Base-by-base conservation (phyloP, 1,284 basidiomycete genomes). In the Heterobasidion occidentale region DNA sequence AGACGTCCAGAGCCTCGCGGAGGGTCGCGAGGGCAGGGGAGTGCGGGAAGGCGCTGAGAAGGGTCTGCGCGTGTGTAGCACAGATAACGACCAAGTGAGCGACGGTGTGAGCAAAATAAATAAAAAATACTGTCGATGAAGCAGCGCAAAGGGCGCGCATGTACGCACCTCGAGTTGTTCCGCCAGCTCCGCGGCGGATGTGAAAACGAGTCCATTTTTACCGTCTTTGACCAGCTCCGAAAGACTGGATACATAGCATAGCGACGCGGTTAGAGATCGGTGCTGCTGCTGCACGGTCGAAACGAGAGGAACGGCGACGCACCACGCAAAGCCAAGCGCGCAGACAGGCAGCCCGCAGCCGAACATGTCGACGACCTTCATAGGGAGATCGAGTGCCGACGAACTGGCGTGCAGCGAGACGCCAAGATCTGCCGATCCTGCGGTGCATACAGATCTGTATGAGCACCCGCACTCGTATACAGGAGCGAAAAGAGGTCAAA, bases 311-410 rank as follows among this genome's bases (percentile, higher is more conserved):
- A n/a, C 50, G 15, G 20, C 14, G 19, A 62, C 83, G 36, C 61
- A 93, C 92, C 90, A 97, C 44, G 78, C 74, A 67, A 98, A 99
- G 47, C 87, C 78, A 8, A 94, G 77, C 0, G 97, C 95, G 60
- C 95, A 90, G 4, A 98, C 97, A 0, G 95, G 95, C 53, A 98
- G 74, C 2, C 86, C 88, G 63, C 94, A 98, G 0, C 97, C 97
- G 71, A 99, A 97, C 97, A 99, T 98, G 70, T 99, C 97, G 2
- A 99, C 95, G 9, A 99, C 88, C 71, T 99, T 99, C 97, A 99
- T 99, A 1, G 97, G 97, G 54, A 99, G 75, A 70, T 99, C 97
- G 49, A 96, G 73, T 0, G 84, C 90, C 0, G 92, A 96, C 1
- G 92, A 94, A 68, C 91, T 94, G 15, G 86, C 83, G 70, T 99